These are phyloP conservation scores for Curvularia verruculosa DNA, from an alignment of 2,329 filamentous ascomycete genomes.

Conservation along the genomic window DNA sequence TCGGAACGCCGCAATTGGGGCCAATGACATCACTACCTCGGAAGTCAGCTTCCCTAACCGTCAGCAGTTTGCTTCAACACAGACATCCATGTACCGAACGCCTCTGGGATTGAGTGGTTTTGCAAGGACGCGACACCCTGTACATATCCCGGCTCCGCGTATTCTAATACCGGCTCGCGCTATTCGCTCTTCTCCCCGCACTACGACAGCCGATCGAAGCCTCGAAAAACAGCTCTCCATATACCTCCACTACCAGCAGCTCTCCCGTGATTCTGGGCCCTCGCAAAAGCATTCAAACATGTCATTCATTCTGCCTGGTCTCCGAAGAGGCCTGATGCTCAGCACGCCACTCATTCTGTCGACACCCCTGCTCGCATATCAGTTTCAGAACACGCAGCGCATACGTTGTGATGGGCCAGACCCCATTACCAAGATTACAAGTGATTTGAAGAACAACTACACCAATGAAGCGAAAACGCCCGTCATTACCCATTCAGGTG, in stretches of 20 bases:
- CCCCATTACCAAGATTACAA: conserved; percentile 48
- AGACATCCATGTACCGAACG: conserved; percentile 22
- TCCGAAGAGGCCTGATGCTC: conserved; percentile 47
- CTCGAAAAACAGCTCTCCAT: conserved; percentile 25
- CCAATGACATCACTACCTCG: conserved; percentile 46
- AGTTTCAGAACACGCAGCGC: conserved; percentile 31
- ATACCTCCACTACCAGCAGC: conserved; percentile 28
- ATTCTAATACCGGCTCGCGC: conserved; percentile 1
- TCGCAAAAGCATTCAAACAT: conserved; percentile 30
- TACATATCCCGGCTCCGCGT: neutral
- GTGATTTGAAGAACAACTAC: conserved; percentile 44
- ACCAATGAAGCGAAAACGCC: conserved; percentile 49
- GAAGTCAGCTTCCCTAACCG: conserved; percentile 11
- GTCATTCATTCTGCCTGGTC: conserved; percentile 50
- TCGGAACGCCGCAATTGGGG: conserved; percentile 18
- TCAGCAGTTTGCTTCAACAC: conserved; percentile 10
- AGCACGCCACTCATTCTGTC: conserved; percentile 46
- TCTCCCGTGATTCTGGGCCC: neutral
- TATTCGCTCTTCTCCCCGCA: conserved; percentile 4
- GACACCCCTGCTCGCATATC: conserved; percentile 40
- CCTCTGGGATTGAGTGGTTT: conserved; percentile 20
- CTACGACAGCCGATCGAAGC: conserved; percentile 5
- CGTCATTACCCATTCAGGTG: conserved; percentile 46
- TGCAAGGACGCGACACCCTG: neutral
- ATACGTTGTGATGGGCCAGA: conserved; percentile 48